phyloP scores from a whole-genome alignment of 192 early-diverging fungal genomes.

The Podila epigama region DNA sequence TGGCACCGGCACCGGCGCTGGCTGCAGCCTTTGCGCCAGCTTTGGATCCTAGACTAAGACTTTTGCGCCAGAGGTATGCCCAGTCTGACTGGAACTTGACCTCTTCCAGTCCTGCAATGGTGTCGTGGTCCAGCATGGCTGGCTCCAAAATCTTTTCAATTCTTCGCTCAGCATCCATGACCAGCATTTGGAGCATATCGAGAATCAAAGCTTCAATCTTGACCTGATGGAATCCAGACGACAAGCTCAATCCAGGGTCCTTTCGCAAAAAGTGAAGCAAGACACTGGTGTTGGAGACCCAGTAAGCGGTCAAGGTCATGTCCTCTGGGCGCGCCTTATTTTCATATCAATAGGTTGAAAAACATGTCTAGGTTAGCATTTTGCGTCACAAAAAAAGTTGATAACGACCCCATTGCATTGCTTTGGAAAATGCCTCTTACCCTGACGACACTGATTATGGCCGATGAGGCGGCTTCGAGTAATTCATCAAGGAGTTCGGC shows the following conservation, averaged over 20 bases:
- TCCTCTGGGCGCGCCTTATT: conserved; percentile 58
- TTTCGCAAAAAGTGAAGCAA: conserved; percentile 89
- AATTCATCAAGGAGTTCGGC: conserved; percentile 77
- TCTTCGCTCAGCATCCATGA: conserved; percentile 68
- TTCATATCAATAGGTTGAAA: background rate
- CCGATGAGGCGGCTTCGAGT: conserved; percentile 60
- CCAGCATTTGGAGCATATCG: conserved; percentile 71
- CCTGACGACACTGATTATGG: conserved; percentile 65
- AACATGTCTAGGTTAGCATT: too few relatives aligned
- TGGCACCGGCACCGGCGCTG: background rate
- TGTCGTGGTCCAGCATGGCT: conserved; percentile 73
- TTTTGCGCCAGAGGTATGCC: conserved; percentile 60
- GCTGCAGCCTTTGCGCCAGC: background rate
- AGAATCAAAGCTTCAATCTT: conserved; percentile 83
- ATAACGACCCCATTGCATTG: too few relatives aligned
- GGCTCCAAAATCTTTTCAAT: conserved; percentile 72
- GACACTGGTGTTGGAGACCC: conserved; percentile 86
- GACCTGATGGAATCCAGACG: conserved; percentile 77
- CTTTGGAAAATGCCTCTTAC: too few relatives aligned
- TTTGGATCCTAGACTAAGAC: conserved; percentile 31
- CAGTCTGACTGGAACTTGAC: conserved; percentile 67
- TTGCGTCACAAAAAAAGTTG: background rate
- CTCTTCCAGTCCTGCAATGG: conserved; percentile 70
- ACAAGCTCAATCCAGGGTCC: conserved; percentile 75
- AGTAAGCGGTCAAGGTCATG: conserved; percentile 73